Percentiles rank a stretch among this genome's conserved stretches.
These are phyloP conservation scores for Penstemon davidsonii DNA, from an alignment of 257 asterid species.

Conservation along the genomic window DNA sequence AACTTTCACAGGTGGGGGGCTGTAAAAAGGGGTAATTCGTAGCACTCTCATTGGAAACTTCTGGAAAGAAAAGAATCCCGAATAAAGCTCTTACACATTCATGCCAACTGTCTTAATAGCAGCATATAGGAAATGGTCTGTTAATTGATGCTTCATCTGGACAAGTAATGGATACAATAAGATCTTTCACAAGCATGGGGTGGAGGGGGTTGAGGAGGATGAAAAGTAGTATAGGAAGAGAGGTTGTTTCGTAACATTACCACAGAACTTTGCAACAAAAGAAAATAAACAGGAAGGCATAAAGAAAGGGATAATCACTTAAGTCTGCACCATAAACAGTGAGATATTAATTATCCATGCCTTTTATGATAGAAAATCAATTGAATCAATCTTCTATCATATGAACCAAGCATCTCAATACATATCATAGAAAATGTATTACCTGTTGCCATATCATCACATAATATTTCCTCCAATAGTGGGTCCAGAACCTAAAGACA, in stretches of 20 bases:
- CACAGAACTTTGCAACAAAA: constrained; percentile 79
- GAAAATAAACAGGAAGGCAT: constrained; percentile 93
- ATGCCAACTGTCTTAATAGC: constrained; percentile 80
- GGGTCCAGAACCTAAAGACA: constrained; percentile 60
- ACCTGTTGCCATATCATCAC: constrained; percentile 87
- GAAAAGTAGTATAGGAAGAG: constrained; percentile 19
- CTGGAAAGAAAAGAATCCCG: constrained; percentile 16
- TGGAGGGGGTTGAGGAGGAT: background rate
- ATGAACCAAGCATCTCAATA: constrained; percentile 21
- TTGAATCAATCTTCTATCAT: background rate
- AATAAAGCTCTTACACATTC: constrained; percentile 73
- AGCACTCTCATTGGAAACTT: constrained; percentile 15
- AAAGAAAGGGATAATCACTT: constrained; percentile 79
- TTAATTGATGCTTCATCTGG: constrained; percentile 72
- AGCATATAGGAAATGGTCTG: constrained; percentile 67
- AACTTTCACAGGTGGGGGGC: constrained; percentile 92
- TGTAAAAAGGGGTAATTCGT: constrained; percentile 35
- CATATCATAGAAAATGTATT: constrained; percentile 29
- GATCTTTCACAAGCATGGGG: constrained; percentile 24
- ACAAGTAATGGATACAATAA: constrained; percentile 32
- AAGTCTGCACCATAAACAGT: constrained; percentile 51
- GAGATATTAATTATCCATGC: constrained; percentile 25
- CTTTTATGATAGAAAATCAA: constrained; percentile 14
- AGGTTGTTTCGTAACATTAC: constrained; percentile 46
- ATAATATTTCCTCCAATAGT: constrained; percentile 65